These are phyloP conservation scores for Aureobasidium sp. DNA, from an alignment of 2,329 filamentous ascomycete genomes.

Conservation along the genomic window DNA sequence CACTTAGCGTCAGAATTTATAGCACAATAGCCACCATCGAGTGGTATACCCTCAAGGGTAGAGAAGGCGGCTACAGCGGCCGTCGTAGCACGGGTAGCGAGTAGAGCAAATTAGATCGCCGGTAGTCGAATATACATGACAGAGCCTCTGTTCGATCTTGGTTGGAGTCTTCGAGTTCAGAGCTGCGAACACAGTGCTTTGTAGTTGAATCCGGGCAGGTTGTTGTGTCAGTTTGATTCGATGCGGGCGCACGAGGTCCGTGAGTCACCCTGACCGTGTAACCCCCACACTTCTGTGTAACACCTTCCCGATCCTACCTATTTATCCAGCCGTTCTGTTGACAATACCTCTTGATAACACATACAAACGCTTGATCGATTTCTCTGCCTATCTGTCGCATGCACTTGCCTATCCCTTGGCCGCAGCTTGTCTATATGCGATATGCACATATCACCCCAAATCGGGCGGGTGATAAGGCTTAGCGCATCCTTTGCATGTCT, in stretches of 20 bases:
- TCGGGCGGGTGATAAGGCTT: background rate
- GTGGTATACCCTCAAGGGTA: too few relatives aligned
- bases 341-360: background rate
- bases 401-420: slow-evolving; percentile 1
- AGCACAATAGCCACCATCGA: too few relatives aligned
- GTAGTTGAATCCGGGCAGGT: too few relatives aligned
- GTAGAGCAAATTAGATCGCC: too few relatives aligned
- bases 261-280: background rate
- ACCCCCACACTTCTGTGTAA: background rate
- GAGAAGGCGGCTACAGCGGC: too few relatives aligned
- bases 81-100: too few relatives aligned
- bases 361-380: background rate
- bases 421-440: slow-evolving; percentile 3
- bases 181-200: too few relatives aligned
- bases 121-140: too few relatives aligned
- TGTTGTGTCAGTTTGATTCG: too few relatives aligned
- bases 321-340: background rate
- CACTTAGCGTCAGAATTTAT: too few relatives aligned
- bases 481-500: slow-evolving; percentile 4
- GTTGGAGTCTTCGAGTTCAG: too few relatives aligned
- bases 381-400: background rate
- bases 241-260: background rate
- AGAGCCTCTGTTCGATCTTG: too few relatives aligned
- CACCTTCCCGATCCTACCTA: background rate
- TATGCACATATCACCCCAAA: background rate